phyloP scores from a whole-genome alignment of 257 asterid species.

The Solanum etuberosum region DNA sequence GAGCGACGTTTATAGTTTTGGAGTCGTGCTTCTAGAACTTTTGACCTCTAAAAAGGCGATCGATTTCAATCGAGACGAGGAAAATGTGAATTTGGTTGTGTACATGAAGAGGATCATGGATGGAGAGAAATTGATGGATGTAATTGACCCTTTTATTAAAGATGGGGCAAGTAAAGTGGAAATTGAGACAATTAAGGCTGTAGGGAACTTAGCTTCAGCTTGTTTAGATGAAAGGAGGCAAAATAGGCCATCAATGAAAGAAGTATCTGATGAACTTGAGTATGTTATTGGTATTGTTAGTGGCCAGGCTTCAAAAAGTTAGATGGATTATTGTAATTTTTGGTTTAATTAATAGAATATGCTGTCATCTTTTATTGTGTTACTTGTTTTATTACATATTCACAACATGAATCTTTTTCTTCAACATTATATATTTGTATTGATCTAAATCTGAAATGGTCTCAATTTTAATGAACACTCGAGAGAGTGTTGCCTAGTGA shows the following conservation, averaged over 20 bases:
- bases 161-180: slow-evolving; percentile 37
- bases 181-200: slow-evolving; percentile 49
- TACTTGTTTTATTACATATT: neutral
- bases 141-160: slow-evolving; percentile 30
- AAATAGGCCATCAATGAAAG: slow-evolving; percentile 58
- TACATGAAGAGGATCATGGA: slow-evolving; percentile 39
- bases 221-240: slow-evolving; percentile 51
- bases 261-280: slow-evolving; percentile 59
- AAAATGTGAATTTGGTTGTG: slow-evolving; percentile 47
- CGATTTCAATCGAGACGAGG: slow-evolving; percentile 50
- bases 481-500: neutral
- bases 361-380: neutral
- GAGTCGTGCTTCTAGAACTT: slow-evolving; percentile 48
- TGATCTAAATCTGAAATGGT: neutral
- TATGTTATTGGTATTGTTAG: slow-evolving; percentile 37
- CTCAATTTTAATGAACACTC: neutral
- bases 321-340: neutral
- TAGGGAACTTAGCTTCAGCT: slow-evolving; percentile 44
- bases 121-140: slow-evolving; percentile 35
- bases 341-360: neutral
- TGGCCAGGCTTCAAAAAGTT: slow-evolving; percentile 11
- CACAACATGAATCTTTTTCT: neutral
- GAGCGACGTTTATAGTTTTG: slow-evolving; percentile 62
- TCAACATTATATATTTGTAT: neutral
- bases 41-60: slow-evolving; percentile 38